A percentile compares a stretch with the other conserved stretches of the same genome.
Evolutionary conservation across 352 stramenopile genomes (phyloP).

Genomic region (Globisporangium uncinulatum): DNA sequence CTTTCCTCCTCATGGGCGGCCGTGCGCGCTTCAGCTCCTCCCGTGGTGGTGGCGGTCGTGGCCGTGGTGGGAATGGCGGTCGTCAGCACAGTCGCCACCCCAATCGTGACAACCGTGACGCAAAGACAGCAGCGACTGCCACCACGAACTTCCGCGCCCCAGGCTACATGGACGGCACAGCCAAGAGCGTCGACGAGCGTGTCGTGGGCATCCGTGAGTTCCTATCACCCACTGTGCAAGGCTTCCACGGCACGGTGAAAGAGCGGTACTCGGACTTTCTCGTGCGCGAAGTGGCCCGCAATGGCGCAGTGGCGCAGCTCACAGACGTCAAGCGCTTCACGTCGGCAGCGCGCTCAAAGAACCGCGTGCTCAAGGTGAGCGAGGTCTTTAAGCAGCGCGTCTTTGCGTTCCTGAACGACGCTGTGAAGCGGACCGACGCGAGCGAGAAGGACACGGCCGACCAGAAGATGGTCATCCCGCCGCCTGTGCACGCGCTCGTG

Average conservation of each 20-base stretch:
- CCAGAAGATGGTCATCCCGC: conserved; percentile 24
- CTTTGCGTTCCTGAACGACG: conserved; percentile 49
- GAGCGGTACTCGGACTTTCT: conserved; percentile 91
- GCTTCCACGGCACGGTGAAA: conserved; percentile 86
- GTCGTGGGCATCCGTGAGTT: conserved; percentile 73
- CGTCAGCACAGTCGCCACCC: conserved; percentile 2
- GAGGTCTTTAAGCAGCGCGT: conserved; percentile 79
- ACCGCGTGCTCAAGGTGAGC: conserved; percentile 59
- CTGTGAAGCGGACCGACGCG: conserved; percentile 15
- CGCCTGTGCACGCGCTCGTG: conserved; percentile 40
- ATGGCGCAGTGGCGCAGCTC: conserved; percentile 51
- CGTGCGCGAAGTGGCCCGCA: conserved; percentile 75
- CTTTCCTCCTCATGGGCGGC: conserved; percentile 2
- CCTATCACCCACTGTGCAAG: conserved; percentile 43
- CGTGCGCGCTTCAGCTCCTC: conserved; percentile 16
- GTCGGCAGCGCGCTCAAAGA: conserved; percentile 11
- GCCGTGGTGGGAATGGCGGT: conserved; percentile 11
- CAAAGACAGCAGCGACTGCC: conserved; percentile 11
- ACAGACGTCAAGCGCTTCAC: conserved; percentile 54
- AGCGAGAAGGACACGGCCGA: conserved; percentile 7
- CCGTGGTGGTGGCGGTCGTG: conserved; percentile 17
- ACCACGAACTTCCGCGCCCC: conserved; percentile 38
- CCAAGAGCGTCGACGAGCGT: conserved; percentile 70
- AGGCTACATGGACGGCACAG: conserved; percentile 71
- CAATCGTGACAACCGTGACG: conserved; percentile 5